Evolutionary conservation across 129 eudicot species (phyloP), one percentile per base, ranked within the genome.

Genomic region (Flaveria linearis): DNA sequence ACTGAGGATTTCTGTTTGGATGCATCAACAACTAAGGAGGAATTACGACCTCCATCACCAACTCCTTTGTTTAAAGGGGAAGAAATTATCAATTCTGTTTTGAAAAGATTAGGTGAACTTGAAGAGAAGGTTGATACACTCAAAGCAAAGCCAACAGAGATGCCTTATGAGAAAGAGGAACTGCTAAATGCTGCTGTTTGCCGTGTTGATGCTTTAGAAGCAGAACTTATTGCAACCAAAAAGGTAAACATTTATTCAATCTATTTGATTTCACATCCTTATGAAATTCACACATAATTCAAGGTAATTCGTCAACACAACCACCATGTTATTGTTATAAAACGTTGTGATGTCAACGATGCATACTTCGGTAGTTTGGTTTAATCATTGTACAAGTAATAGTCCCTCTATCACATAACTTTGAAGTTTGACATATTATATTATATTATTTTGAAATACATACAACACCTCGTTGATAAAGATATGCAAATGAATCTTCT

Each of bases 141-240:
- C 46, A 86, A 90, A 63, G 80, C 85, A 71, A 93, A 86, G 83
- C 96, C 98, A 26, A 85, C 87, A 9, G 87, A 67, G 75, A 93
- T 93, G 98, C 98, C 98, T n/a, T 88, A 78, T 71, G 98, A 90
- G 79, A 93, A 93, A 82, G 98, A 88, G 71, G 98, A 92, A 75
- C 74, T 92, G 85, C 83, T 92, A 46, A 87, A 92, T 72, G 97
- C 96, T 79, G 96, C 98, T 87, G 97, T 94, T 77, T 94, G 92
- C 72, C 97, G 97, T 46, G 98, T 91, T 76, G 98, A 94, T 86
- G 98, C 97, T 56, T 85, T 94, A 53, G 97, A 94, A 82, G 98
- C 98, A 1, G 97, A 94, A 86, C 80, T 94, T 68, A 94, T 94
- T 86, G 97, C 98, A 67, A 91, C 98, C 62, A 94, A 93, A 75